Conservation (phyloP, 1,284 basidiomycete species). For the Ustilago shanxiensis region DNA sequence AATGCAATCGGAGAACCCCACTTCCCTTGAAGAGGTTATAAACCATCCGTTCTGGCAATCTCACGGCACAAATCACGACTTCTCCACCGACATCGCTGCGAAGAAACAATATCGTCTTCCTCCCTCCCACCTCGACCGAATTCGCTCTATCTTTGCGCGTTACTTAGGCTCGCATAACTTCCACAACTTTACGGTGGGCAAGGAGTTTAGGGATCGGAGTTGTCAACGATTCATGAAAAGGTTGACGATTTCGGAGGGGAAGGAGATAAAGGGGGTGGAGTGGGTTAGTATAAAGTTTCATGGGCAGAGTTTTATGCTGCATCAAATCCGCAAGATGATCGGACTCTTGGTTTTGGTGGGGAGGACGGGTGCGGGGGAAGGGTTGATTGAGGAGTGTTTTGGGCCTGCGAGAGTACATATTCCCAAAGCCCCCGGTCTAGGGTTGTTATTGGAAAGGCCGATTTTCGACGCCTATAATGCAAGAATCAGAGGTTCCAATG, state of each 20-base stretch:
- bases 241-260: constrained; percentile 62
- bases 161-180: constrained; percentile 77
- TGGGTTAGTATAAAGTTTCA: constrained; percentile 95
- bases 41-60: constrained; percentile 66
- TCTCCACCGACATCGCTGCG: constrained; percentile 55
- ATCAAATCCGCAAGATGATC: constrained; percentile 98
- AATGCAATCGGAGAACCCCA: constrained; percentile 30
- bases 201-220: constrained; percentile 84
- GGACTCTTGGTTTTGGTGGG: constrained; percentile 79
- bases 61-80: constrained; percentile 48
- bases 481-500: constrained; percentile 73
- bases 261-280: constrained; percentile 88
- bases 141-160: constrained; percentile 50
- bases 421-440: constrained; percentile 96
- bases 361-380: constrained; percentile 53
- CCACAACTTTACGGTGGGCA: constrained; percentile 94
- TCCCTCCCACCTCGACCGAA: constrained; percentile 42
- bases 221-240: constrained; percentile 77
- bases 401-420: constrained; percentile 83
- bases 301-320: constrained; percentile 98
- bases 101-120: constrained; percentile 64
- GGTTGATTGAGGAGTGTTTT: constrained; percentile 72
- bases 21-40: constrained; percentile 39
- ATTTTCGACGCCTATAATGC: constrained; percentile 83
- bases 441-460: constrained; percentile 92